phyloP scores from a whole-genome alignment of 495 filamentous ascomycete species.

The Lasiosphaeria ovina region DNA sequence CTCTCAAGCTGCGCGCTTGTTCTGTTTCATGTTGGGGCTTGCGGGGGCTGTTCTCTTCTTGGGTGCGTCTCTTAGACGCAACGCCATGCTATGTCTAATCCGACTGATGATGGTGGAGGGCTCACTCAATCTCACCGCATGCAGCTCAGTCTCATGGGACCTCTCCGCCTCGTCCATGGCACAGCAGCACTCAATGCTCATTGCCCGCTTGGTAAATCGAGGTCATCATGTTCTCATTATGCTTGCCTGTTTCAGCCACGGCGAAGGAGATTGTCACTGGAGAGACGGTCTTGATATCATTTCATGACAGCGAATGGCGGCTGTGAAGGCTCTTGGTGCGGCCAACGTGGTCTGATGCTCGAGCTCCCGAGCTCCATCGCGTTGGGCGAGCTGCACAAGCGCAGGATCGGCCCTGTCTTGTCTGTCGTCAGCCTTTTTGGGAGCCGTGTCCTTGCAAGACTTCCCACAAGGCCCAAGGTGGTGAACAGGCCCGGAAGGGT shows the following conservation, averaged over 20 bases:
- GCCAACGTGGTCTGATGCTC: slow-evolving; percentile 4
- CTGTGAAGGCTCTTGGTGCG: not conserved
- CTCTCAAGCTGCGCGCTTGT: slow-evolving; percentile 30
- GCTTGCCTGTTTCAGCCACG: slow-evolving; percentile 8
- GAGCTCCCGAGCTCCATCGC: not conserved
- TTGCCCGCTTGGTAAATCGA: slow-evolving; percentile 4
- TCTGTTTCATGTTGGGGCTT: slow-evolving; percentile 33
- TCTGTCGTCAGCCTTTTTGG: not conserved
- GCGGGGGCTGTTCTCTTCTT: slow-evolving; percentile 15
- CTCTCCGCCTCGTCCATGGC: not conserved
- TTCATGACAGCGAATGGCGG: slow-evolving; percentile 1
- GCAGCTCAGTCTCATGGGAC: slow-evolving; percentile 7
- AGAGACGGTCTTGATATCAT: not conserved
- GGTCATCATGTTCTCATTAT: slow-evolving; percentile 1
- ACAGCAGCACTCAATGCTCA: not conserved
- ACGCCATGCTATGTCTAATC: slow-evolving; percentile 12
- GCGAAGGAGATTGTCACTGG: slow-evolving; percentile 9
- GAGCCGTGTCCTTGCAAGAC: not conserved
- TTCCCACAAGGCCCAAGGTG: not conserved
- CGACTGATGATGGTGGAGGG: slow-evolving; percentile 1
- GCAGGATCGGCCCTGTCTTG: not conserved
- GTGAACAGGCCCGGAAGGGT: not conserved
- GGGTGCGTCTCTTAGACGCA: slow-evolving; percentile 25
- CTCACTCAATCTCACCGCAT: slow-evolving; percentile 11
- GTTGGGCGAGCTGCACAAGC: not conserved